phyloP scores from a whole-genome alignment of 2,329 filamentous ascomycete species.

The Stagonosporopsis chrysanthemi region DNA sequence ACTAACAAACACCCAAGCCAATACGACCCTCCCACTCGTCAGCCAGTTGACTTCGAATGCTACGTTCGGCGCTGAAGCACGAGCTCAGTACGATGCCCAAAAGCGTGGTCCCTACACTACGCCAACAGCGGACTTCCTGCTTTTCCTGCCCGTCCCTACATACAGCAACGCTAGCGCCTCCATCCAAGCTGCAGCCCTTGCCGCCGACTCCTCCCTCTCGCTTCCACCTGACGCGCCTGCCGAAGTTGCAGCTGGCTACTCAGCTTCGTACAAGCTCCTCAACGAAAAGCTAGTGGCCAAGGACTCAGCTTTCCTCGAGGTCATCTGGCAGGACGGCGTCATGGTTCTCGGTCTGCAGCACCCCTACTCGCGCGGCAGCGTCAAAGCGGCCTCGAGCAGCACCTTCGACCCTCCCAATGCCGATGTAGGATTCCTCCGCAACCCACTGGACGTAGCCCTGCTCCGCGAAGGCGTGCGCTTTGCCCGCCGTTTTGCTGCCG shows the following conservation, averaged over 20 bases:
- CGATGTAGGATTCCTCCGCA: constrained; percentile 34
- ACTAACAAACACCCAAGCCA: constrained; percentile 17
- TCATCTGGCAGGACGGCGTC: constrained; percentile 31
- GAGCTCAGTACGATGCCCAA: constrained; percentile 23
- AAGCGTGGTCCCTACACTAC: constrained; percentile 24
- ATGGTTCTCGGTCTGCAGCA: constrained; percentile 31
- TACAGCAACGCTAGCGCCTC: constrained; percentile 27
- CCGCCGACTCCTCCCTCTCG: constrained; percentile 25
- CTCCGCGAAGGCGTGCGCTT: constrained; percentile 34
- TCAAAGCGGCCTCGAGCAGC: constrained; percentile 29
- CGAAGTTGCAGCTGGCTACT: constrained; percentile 30
- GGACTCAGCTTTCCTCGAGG: constrained; percentile 29
- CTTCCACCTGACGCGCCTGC: constrained; percentile 24
- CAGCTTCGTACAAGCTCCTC: constrained; percentile 23
- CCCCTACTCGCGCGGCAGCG: constrained; percentile 36
- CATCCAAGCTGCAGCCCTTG: constrained; percentile 25
- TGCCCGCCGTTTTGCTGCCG: constrained; percentile 21
- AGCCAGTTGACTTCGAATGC: constrained; percentile 23
- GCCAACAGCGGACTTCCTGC: constrained; percentile 33
- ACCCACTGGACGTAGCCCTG: constrained; percentile 32
- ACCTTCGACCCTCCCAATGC: constrained; percentile 36
- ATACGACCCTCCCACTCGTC: constrained; percentile 18
- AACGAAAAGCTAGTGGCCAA: constrained; percentile 28
- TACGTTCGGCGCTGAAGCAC: constrained; percentile 32
- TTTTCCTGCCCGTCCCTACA: constrained; percentile 30